Percentiles rank a stretch among this genome's conserved stretches.
Conservation (phyloP, 768 basidiomycete genomes). For the Agrocybe praecox region DNA sequence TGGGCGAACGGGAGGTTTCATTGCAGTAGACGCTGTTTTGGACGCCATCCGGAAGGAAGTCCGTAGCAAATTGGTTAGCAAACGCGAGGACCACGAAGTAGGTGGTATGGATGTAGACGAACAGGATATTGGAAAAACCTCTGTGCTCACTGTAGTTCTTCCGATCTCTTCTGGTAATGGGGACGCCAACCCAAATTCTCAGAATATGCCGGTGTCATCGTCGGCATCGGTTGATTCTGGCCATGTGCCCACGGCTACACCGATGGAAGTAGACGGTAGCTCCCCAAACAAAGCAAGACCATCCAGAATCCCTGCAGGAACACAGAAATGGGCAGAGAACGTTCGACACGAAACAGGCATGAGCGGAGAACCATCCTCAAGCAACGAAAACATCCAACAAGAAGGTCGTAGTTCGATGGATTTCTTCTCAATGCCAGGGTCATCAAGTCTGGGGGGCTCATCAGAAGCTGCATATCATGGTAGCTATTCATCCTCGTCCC, state of each 20-base stretch:
- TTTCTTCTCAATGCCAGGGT: slow-evolving; percentile 10
- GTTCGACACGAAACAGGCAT: slow-evolving; percentile 24
- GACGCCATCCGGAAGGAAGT: slow-evolving; percentile 72
- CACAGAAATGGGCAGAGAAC: slow-evolving; percentile 50
- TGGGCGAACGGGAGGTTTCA: slow-evolving; percentile 92
- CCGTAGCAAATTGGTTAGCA: slow-evolving; percentile 19
- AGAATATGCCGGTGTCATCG: too few species aligned
- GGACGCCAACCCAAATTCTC: not conserved
- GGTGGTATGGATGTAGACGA: slow-evolving; percentile 35
- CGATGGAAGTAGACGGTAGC: slow-evolving; percentile 28
- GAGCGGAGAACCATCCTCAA: not conserved
- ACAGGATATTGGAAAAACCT: not conserved
- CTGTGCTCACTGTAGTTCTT: slow-evolving; percentile 3
- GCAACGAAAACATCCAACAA: not conserved
- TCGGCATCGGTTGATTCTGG: not conserved
- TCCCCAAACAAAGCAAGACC: slow-evolving; percentile 12
- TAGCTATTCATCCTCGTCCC: slow-evolving; percentile 25
- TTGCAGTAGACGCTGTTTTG: slow-evolving; percentile 85
- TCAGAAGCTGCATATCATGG: slow-evolving; percentile 13
- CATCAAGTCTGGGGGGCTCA: slow-evolving; percentile 22
- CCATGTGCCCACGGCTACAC: slow-evolving; percentile 30
- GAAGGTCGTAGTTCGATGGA: not conserved
- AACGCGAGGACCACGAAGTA: not conserved
- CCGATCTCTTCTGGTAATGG: not conserved
- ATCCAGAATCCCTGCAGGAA: slow-evolving; percentile 21